Conservation (phyloP, 352 stramenopile species). For the Globisporangium viniferum region DNA sequence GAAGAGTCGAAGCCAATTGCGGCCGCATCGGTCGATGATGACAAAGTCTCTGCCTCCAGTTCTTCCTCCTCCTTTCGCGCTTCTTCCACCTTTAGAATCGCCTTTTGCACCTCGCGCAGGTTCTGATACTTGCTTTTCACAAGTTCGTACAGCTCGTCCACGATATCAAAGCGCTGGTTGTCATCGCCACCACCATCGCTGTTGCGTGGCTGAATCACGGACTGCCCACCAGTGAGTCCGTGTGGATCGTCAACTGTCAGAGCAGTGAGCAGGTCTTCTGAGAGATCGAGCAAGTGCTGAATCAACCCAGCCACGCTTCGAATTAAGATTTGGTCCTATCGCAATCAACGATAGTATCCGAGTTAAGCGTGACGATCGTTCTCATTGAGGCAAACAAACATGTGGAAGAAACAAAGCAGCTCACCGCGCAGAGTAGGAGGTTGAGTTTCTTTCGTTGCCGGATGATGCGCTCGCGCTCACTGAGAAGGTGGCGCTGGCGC, state of each 20-base stretch:
- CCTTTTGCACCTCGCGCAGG: constrained; percentile 18
- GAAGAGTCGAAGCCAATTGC: not conserved
- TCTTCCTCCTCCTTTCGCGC: constrained; percentile 8
- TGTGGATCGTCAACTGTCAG: constrained; percentile 14
- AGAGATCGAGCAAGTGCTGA: constrained; percentile 31
- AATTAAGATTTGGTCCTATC: constrained; percentile 40
- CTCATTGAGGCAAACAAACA: too few species aligned
- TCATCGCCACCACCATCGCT: not conserved
- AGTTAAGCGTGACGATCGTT: too few species aligned
- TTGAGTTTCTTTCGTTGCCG: constrained; percentile 53
- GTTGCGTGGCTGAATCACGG: not conserved
- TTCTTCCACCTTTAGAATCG: constrained; percentile 1
- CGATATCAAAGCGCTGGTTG: constrained; percentile 9
- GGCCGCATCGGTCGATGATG: not conserved
- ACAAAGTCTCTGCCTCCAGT: not conserved
- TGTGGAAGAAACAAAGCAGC: not conserved
- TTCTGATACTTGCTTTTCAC: constrained; percentile 25
- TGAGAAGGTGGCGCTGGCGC: constrained; percentile 33
- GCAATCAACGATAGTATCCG: not conserved
- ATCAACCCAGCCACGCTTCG: constrained; percentile 25
- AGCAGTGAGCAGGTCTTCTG: constrained; percentile 24
- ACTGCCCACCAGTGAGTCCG: constrained; percentile 4
- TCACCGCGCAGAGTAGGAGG: constrained; percentile 34
- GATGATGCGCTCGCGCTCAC: constrained; percentile 43
- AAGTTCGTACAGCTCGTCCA: constrained; percentile 27